Base-by-base conservation (phyloP, 805 yeast genomes). In the Henningerozyma blattae region DNA sequence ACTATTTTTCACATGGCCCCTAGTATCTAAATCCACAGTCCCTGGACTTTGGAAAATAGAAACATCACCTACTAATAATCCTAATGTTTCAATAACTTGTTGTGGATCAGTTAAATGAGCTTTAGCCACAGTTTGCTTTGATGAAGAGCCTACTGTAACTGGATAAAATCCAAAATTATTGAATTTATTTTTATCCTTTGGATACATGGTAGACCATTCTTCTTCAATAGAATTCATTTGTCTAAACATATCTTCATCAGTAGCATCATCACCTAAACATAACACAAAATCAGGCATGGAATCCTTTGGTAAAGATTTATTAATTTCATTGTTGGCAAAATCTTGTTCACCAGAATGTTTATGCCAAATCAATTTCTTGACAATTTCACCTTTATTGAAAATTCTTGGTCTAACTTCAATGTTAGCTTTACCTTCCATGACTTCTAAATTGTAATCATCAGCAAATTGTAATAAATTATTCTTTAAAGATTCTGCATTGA, bases 181-280 rank as follows among this genome's bases (percentile, higher is more conserved):
- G 46, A 62, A 64, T n/a, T 54, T 45, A 45, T 75, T 70, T 35
- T 55, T 57, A 27, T 62, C 53, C 5, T 61, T 58, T 3, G 61
- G 54, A 8, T 52, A 53, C 14, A 57, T 55, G 15, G 64, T 50
- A 12, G 50, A 41, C 39, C 58, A 60, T n/a, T 49, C 45, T 3
- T 52, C 48, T 46, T 79, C 85, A 44, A 83, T 72, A 3, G 62
- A 64, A 37, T 76, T 72, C 47, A 91, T 64, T 18, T 89, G 78
- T 38, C 65, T 68, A 57, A 91, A 91, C 99, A 91, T 91, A 51
- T 91, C 98, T 57, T 91, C 99, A 57, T 91, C 99, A 0, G 99
- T 91, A 28, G 78, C 68, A 56, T 91, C 99, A 57, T 91, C 99
- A 33, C 99, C 99, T 29, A 85, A 59, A 61, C 97, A 91, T 35